phyloP scores from a whole-genome alignment of 768 basidiomycete species.

The Serendipita sp. region DNA sequence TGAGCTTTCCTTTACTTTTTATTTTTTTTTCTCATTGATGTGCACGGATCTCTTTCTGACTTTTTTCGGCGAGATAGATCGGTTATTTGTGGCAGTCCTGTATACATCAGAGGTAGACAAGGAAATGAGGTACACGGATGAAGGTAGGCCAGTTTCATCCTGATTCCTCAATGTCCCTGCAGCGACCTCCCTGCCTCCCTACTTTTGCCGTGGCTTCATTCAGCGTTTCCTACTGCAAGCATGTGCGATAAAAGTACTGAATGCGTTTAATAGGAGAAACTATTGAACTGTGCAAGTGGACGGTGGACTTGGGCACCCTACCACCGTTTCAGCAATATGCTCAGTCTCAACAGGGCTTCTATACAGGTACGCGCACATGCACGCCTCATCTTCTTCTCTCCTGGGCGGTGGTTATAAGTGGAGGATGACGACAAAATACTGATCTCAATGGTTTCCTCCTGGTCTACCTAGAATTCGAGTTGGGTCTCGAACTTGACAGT shows the following conservation, averaged over 20 bases:
- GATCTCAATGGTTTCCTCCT: not conserved
- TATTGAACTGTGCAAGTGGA: slow-evolving; percentile 35
- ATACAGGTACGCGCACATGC: slow-evolving; percentile 38
- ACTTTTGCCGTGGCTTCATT: not conserved
- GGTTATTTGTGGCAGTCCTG: slow-evolving; percentile 63
- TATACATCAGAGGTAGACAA: slow-evolving; percentile 62
- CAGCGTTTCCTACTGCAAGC: not conserved
- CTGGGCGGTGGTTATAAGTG: not conserved
- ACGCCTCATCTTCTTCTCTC: not conserved
- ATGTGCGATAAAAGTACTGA: not conserved
- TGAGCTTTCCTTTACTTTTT: not conserved
- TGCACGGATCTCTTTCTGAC: slow-evolving; percentile 9
- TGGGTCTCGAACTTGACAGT: slow-evolving; percentile 69
- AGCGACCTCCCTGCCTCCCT: not conserved
- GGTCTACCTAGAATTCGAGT: slow-evolving; percentile 48
- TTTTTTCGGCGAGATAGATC: slow-evolving; percentile 29
- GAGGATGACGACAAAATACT: not conserved
- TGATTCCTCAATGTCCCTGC: not conserved
- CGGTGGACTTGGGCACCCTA: slow-evolving; percentile 60
- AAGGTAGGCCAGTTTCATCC: slow-evolving; percentile 21
- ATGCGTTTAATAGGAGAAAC: slow-evolving; percentile 9
- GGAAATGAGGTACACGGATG: slow-evolving; percentile 71
- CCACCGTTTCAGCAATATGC: slow-evolving; percentile 67
- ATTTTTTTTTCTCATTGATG: slow-evolving; percentile 6
- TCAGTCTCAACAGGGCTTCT: slow-evolving; percentile 50